Evolutionary conservation across 2,329 filamentous ascomycete species (phyloP).

Genomic region (Pestalotiopsis sp.): DNA sequence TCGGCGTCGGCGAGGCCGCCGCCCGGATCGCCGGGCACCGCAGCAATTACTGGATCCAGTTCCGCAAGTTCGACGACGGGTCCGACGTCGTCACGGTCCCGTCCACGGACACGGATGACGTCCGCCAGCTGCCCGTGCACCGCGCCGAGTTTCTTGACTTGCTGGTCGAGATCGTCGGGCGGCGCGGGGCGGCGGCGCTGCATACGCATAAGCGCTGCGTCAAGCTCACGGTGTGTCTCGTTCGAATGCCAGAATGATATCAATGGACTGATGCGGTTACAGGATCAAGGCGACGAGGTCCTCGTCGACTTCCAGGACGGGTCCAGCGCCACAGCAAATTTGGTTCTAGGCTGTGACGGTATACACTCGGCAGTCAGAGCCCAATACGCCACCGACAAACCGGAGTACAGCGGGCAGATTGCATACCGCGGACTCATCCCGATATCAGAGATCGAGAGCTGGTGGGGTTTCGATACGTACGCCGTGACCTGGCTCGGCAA

Average conservation of each 20-base stretch:
- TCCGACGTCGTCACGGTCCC: constrained; percentile 32
- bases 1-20: constrained; percentile 33
- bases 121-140: constrained; percentile 19
- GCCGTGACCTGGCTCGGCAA: constrained; percentile 33
- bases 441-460: constrained; percentile 19
- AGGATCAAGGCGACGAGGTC: constrained; percentile 16
- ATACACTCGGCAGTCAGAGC: constrained; percentile 32
- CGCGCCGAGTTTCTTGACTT: constrained; percentile 30
- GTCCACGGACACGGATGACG: constrained; percentile 23
- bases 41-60: constrained; percentile 33
- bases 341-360: constrained; percentile 35
- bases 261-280: not conserved
- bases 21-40: constrained; percentile 31
- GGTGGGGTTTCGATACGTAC: constrained; percentile 30
- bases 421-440: constrained; percentile 26
- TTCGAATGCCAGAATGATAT: not conserved
- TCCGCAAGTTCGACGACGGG: constrained; percentile 37
- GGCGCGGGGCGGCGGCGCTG: constrained; percentile 23
- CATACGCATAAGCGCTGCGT: constrained; percentile 28
- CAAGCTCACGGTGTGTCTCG: constrained; percentile 14
- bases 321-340: constrained; percentile 21
- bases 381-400: constrained; percentile 22
- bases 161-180: constrained; percentile 22
- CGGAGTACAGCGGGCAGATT: constrained; percentile 25
- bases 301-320: constrained; percentile 29